These are phyloP conservation scores for Cystobasidium sp. DNA, from an alignment of 1,284 basidiomycete species.

Conservation along the genomic window DNA sequence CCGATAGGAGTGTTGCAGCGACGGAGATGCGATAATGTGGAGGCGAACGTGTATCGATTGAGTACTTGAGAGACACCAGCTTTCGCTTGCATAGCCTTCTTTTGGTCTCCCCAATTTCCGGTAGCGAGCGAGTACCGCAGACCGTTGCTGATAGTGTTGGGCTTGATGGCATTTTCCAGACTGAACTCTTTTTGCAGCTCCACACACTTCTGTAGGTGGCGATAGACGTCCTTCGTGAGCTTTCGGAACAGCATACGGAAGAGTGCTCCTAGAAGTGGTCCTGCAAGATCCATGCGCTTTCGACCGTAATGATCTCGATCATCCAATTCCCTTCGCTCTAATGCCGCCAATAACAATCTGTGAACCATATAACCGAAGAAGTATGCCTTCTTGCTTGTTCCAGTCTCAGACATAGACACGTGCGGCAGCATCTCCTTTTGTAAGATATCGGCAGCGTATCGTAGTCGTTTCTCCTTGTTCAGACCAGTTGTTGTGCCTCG, in stretches of 20 bases:
- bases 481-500: slow-evolving; percentile 95
- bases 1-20: slow-evolving; percentile 98
- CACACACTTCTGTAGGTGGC: slow-evolving; percentile 97
- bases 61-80: slow-evolving; percentile 99
- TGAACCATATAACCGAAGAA: slow-evolving; percentile 99
- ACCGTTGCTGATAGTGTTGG: slow-evolving; percentile 96
- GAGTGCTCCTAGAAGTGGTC: slow-evolving; percentile 89
- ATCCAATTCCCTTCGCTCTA: slow-evolving; percentile 93
- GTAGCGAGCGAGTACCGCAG: slow-evolving; percentile 98
- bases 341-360: slow-evolving; percentile 85
- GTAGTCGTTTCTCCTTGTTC: slow-evolving; percentile 86
- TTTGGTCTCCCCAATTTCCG: slow-evolving; percentile 99
- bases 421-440: slow-evolving; percentile 99
- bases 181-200: slow-evolving; percentile 97
- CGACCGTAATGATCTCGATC: slow-evolving; percentile 99
- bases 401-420: slow-evolving; percentile 93
- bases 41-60: slow-evolving; percentile 98
- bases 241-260: slow-evolving; percentile 99
- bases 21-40: slow-evolving; percentile 95
- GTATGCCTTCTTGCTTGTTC: slow-evolving; percentile 97
- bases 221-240: slow-evolving; percentile 94
- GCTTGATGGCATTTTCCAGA: slow-evolving; percentile 87
- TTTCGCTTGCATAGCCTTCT: slow-evolving; percentile 96
- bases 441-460: slow-evolving; percentile 95
- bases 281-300: slow-evolving; percentile 94